phyloP scores from a whole-genome alignment of 495 filamentous ascomycete species.

The Melanomma pulvis-pyrius region DNA sequence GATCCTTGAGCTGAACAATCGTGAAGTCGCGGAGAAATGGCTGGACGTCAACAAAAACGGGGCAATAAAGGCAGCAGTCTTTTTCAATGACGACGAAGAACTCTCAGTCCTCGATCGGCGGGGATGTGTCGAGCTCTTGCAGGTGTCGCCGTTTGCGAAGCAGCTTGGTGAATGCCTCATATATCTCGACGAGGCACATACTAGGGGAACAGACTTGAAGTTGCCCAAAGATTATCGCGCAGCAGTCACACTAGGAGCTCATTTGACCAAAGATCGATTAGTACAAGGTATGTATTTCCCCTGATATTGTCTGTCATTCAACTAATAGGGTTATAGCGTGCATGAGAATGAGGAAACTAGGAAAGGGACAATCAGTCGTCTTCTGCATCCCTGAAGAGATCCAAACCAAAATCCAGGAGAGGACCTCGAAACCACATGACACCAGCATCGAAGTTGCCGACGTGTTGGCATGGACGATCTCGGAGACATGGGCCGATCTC shows the following conservation, averaged over 20 bases:
- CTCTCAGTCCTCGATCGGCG: conserved; percentile 52
- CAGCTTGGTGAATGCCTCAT: conserved; percentile 67
- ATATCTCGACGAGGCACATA: conserved; percentile 77
- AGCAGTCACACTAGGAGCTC: conserved; percentile 68
- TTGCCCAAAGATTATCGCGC: conserved; percentile 63
- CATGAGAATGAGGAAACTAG: conserved; percentile 50
- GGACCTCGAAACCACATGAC: not conserved
- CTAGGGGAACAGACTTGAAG: conserved; percentile 72
- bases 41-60: conserved; percentile 35
- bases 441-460: conserved; percentile 50
- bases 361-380: conserved; percentile 41
- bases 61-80: conserved; percentile 51
- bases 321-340: conserved; percentile 47
- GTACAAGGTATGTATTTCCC: conserved; percentile 63
- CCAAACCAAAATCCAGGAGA: conserved; percentile 45
- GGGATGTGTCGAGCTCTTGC: conserved; percentile 54
- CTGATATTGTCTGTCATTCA: not conserved
- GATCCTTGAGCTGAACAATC: conserved; percentile 65
- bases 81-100: conserved; percentile 53
- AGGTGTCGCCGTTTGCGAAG: conserved; percentile 61
- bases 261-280: conserved; percentile 70
- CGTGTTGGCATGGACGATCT: conserved; percentile 62
- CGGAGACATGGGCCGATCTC: conserved; percentile 57
- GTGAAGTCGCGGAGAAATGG: conserved; percentile 57
- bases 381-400: conserved; percentile 55